Evolutionary conservation across 345 rosid species (phyloP).

Genomic region (Rhodamnia argentea): DNA sequence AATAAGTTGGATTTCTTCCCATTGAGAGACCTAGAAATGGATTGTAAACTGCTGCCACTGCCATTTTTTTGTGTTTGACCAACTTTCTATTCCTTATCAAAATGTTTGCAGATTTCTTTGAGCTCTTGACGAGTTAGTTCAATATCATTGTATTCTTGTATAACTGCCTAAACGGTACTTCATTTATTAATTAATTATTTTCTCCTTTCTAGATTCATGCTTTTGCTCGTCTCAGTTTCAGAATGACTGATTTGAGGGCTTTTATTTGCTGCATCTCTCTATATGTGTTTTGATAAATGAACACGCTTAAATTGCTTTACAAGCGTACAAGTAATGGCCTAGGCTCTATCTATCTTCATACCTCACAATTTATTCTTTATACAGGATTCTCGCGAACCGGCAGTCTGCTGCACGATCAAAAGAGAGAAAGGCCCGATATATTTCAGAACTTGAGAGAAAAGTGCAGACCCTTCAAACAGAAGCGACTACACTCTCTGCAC

Average conservation of each 20-base stretch:
- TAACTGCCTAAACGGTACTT: background rate
- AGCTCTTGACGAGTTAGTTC: background rate
- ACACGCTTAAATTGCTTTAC: background rate
- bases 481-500: slow-evolving; percentile 75
- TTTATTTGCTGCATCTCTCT: background rate
- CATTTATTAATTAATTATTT: background rate
- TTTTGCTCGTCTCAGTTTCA: background rate
- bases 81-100: background rate
- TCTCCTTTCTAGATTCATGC: background rate
- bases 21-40: background rate
- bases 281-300: background rate
- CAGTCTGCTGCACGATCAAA: slow-evolving; percentile 85
- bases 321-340: background rate
- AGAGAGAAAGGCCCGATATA: slow-evolving; percentile 71
- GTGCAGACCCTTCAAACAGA: slow-evolving; percentile 83
- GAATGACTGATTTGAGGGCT: background rate
- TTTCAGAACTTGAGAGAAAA: slow-evolving; percentile 71
- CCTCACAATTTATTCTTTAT: background rate
- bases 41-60: background rate
- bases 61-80: background rate
- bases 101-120: background rate
- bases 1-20: background rate
- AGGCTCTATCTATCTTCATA: background rate
- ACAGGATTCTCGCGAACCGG: slow-evolving; percentile 84
- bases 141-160: background rate